phyloP scores from a whole-genome alignment of 2,329 filamentous ascomycete genomes.

The Neofusicoccum cordaticola region DNA sequence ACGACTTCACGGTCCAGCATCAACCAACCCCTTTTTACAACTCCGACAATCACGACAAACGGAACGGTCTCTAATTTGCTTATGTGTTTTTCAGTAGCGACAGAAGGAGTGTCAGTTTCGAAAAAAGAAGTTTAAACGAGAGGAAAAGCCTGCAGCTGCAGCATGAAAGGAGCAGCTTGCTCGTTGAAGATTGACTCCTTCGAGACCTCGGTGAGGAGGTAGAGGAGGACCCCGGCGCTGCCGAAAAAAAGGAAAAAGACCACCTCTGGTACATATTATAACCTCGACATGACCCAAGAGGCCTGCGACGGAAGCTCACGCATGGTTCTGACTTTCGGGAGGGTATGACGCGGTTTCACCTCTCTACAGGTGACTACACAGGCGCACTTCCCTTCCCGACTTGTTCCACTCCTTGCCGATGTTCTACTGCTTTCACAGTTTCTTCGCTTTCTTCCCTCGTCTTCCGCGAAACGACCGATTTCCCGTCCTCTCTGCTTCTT shows the following conservation, averaged over 20 bases:
- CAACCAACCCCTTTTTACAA: background rate
- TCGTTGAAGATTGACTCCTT: constrained; percentile 10
- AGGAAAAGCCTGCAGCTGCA: background rate
- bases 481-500: background rate
- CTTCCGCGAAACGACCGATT: background rate
- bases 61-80: constrained; percentile 9
- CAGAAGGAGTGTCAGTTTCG: too few relatives aligned
- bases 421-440: background rate
- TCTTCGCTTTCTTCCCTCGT: background rate
- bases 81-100: background rate
- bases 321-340: background rate
- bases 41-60: background rate
- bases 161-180: background rate
- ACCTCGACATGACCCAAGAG: background rate
- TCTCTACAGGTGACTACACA: background rate
- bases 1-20: background rate
- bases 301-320: background rate
- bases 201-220: constrained; percentile 13
- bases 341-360: background rate
- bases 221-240: background rate
- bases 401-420: background rate
- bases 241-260: constrained; percentile 4
- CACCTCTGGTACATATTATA: constrained; percentile 11
- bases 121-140: constrained; percentile 5
- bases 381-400: background rate